These are phyloP conservation scores for Solanum pimpinellifolium DNA, from an alignment of 257 asterid genomes.

Conservation along the genomic window DNA sequence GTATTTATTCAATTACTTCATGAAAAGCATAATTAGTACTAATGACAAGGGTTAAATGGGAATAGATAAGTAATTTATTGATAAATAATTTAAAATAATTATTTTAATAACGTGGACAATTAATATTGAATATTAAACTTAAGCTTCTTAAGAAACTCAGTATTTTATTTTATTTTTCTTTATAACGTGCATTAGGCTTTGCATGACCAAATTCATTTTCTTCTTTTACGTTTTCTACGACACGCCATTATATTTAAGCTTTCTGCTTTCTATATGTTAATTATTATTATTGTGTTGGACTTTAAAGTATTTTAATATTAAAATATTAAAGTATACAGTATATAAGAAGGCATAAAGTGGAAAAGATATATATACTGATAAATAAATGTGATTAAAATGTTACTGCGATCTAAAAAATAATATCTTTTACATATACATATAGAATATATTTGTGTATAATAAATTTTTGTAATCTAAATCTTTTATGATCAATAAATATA, in stretches of 20 bases:
- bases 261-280: background rate
- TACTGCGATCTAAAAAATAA: no score
- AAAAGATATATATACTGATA: background rate
- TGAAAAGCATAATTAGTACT: background rate
- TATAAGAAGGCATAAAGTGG: no score
- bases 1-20: background rate
- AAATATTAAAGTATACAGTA: no score
- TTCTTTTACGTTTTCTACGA: background rate
- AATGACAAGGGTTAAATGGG: background rate
- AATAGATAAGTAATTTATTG: no score
- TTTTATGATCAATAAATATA: rapidly evolving
- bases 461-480: no score
- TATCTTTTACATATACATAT: no score
- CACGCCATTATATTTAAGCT: background rate
- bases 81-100: no score
- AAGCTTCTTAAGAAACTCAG: background rate
- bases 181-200: background rate
- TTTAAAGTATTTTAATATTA: no score
- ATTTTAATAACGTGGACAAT: no score
- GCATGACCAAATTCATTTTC: background rate
- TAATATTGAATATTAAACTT: background rate
- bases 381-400: background rate
- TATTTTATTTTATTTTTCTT: background rate
- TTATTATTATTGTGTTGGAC: background rate
- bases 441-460: no score